Evolutionary conservation across 2,329 filamentous ascomycete species (phyloP).

Genomic region (Calonectria fujianensis): DNA sequence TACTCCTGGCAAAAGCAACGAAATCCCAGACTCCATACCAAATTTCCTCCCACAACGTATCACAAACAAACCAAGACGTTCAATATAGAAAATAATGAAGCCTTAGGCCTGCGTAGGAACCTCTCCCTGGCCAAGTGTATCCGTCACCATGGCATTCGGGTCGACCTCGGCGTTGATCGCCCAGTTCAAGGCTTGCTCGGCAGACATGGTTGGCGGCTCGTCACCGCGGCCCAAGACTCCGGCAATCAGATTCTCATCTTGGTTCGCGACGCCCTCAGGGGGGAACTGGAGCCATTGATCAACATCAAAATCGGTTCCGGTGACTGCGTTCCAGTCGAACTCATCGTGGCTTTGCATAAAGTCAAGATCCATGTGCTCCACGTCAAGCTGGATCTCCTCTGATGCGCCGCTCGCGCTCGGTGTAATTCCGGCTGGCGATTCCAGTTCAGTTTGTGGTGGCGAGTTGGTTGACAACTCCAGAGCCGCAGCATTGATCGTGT

Average conservation of each 20-base stretch:
- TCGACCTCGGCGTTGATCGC: slow-evolving; percentile 56
- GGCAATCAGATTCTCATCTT: slow-evolving; percentile 62
- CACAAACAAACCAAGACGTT: slow-evolving; percentile 34
- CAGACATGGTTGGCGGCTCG: slow-evolving; percentile 54
- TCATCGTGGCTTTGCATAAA: slow-evolving; percentile 68
- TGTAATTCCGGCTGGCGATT: slow-evolving; percentile 63
- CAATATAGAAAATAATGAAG: not conserved
- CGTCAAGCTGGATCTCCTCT: slow-evolving; percentile 61
- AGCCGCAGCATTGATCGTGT: slow-evolving; percentile 61
- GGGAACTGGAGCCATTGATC: slow-evolving; percentile 77
- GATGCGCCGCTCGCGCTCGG: slow-evolving; percentile 68
- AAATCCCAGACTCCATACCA: slow-evolving; percentile 41
- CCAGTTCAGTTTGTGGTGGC: slow-evolving; percentile 67
- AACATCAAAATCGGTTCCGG: slow-evolving; percentile 73
- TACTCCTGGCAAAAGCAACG: slow-evolving; percentile 45
- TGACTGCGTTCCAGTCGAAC: slow-evolving; percentile 73
- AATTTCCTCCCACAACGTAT: slow-evolving; percentile 13
- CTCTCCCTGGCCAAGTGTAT: slow-evolving; percentile 41
- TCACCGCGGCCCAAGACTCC: slow-evolving; percentile 57
- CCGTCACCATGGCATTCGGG: slow-evolving; percentile 37
- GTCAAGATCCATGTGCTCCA: slow-evolving; percentile 66
- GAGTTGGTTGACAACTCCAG: slow-evolving; percentile 62
- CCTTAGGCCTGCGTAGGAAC: slow-evolving; percentile 48
- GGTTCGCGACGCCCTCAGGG: slow-evolving; percentile 66
- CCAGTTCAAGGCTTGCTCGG: slow-evolving; percentile 56